phyloP scores from a whole-genome alignment of 2,329 filamentous ascomycete species.

The Penicillium sp. region DNA sequence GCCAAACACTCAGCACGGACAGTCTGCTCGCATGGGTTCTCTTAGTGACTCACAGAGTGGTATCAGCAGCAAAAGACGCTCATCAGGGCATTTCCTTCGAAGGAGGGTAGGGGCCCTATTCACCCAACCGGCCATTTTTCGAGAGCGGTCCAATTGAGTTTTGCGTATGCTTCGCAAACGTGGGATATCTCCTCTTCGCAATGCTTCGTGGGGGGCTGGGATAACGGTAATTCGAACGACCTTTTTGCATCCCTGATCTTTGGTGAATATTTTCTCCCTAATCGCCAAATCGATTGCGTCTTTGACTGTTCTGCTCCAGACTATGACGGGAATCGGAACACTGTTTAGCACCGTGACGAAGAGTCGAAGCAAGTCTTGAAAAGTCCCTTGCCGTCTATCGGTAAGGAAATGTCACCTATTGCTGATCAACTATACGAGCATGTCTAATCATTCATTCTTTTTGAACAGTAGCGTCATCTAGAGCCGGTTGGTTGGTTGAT shows the following conservation, averaged over 20 bases:
- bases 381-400: too few species aligned
- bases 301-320: neutral
- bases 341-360: too few species aligned
- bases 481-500: too few species aligned
- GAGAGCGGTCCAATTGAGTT: neutral
- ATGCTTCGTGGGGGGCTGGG: neutral
- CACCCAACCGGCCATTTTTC: neutral
- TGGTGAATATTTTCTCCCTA: neutral
- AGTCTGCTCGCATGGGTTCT: neutral
- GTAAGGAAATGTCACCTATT: too few species aligned
- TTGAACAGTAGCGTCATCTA: too few species aligned
- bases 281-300: neutral
- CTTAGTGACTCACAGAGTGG: neutral
- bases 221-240: neutral
- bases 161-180: neutral
- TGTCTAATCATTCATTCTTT: too few species aligned
- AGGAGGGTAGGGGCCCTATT: neutral
- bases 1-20: neutral
- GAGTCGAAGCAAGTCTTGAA: too few species aligned
- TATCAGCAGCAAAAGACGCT: neutral
- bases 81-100: neutral
- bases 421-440: too few species aligned
- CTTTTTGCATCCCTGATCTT: neutral
- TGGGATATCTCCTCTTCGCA: neutral
- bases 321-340: too few species aligned